A percentile compares a stretch with the other conserved stretches of the same genome.
These are phyloP conservation scores for Staphylotrichum longicolle DNA, from an alignment of 495 filamentous ascomycete species.

Conservation along the genomic window DNA sequence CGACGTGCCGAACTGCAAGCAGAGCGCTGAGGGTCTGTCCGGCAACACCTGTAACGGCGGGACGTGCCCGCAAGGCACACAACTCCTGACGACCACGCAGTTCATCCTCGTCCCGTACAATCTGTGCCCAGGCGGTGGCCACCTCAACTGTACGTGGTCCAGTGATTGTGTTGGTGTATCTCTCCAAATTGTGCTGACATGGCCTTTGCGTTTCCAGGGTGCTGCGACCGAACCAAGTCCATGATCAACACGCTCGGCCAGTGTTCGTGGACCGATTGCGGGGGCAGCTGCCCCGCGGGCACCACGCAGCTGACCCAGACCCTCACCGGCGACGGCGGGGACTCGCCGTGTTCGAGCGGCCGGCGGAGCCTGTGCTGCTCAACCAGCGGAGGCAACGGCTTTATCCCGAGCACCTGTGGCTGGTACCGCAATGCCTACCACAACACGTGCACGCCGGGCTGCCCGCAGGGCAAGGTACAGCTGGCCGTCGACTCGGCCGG, in stretches of 20 bases:
- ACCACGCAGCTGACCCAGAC: background rate
- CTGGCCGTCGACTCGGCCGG: slow-evolving; percentile 10
- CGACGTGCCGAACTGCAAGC: slow-evolving; percentile 2
- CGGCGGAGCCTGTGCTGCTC: slow-evolving; percentile 9
- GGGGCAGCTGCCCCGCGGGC: slow-evolving; percentile 6
- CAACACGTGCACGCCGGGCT: slow-evolving; percentile 7
- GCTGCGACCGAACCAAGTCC: slow-evolving; percentile 3
- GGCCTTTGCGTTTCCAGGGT: background rate
- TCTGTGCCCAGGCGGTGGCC: background rate
- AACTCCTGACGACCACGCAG: slow-evolving; percentile 7
- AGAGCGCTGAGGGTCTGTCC: background rate
- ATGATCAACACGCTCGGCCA: slow-evolving; percentile 1
- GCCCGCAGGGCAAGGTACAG: slow-evolving; percentile 5
- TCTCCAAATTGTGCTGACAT: background rate
- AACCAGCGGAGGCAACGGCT: slow-evolving; percentile 3
- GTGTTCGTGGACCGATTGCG: slow-evolving; percentile 6
- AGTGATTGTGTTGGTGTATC: too few relatives aligned
- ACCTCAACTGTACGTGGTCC: slow-evolving; percentile 4
- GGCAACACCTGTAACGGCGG: background rate
- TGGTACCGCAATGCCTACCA: slow-evolving; percentile 13
- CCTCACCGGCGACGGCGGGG: slow-evolving; percentile 6
- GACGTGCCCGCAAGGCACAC: background rate
- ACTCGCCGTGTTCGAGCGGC: slow-evolving; percentile 3
- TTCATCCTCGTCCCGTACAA: slow-evolving; percentile 1
- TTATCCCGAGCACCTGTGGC: slow-evolving; percentile 5